A percentile compares a stretch with the other conserved stretches of the same genome.
Conservation (phyloP, 495 filamentous ascomycete genomes). For the Aspergillus saccharolyticus region DNA sequence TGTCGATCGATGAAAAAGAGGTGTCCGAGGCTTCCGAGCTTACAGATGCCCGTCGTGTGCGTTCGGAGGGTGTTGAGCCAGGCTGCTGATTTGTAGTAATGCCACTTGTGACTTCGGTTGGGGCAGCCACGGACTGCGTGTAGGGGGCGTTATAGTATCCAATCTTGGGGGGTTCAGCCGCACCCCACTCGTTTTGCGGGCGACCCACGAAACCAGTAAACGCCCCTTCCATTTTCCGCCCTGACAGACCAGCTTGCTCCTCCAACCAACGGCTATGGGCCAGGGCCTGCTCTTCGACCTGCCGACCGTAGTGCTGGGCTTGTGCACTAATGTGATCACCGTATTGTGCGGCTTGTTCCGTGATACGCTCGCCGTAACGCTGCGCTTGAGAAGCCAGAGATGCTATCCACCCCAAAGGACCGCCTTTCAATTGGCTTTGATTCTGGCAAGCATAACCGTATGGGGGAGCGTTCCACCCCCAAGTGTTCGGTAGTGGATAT, state of each 20-base stretch:
- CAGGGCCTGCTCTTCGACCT: conserved; percentile 40
- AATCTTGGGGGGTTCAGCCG: conserved; percentile 7
- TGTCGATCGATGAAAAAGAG: conserved; percentile 40
- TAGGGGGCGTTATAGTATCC: conserved; percentile 13
- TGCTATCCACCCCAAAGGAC: conserved; percentile 34
- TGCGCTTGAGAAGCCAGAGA: conserved; percentile 37
- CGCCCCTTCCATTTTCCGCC: conserved; percentile 22
- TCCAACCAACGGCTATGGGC: conserved; percentile 41
- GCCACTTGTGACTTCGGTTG: neutral
- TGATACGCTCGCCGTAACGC: conserved; percentile 42
- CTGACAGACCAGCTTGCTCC: conserved; percentile 32
- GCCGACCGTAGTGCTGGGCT: conserved; percentile 37
- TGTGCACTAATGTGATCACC: conserved; percentile 39
- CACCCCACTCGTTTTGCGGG: conserved; percentile 8
- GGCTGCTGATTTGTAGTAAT: neutral
- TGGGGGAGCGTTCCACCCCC: conserved; percentile 31
- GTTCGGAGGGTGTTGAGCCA: conserved; percentile 15
- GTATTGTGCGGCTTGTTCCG: conserved; percentile 38
- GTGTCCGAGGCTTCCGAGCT: conserved; percentile 34
- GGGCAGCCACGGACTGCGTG: neutral
- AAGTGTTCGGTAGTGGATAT: conserved; percentile 18
- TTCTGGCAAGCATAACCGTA: conserved; percentile 23
- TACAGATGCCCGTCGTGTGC: conserved; percentile 30
- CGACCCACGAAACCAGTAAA: conserved; percentile 12
- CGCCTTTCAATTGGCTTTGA: conserved; percentile 24